Base-by-base conservation (phyloP, 805 yeast genomes). In the Starmerella cellae region DNA sequence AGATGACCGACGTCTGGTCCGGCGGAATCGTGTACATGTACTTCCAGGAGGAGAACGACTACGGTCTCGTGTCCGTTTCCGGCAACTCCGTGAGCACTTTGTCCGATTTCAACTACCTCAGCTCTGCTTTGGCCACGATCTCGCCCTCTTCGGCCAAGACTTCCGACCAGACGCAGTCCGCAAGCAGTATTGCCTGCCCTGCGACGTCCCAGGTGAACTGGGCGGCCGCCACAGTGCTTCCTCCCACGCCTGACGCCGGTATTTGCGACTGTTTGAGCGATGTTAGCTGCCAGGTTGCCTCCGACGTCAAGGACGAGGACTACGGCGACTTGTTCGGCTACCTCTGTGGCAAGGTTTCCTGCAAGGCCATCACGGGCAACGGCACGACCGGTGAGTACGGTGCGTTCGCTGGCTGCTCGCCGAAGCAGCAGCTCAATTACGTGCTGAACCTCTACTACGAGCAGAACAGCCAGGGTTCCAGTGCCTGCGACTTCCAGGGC, bases 1-100 rank as follows among this genome's bases (percentile, higher is more conserved):
- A 81, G 22, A 83, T 83, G 94, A 79, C 91, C 38, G 81, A 74
- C 55, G 87, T 83, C 40, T 84, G 93, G 91, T 82, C 93, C 33
- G 95, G 95, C 59, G 95, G 95, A 63, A 81, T 83, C 54, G 88
- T 82, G 41, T 83, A 84, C 71, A 82, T 82, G 91, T 83, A 82
- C 66, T 81, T 78, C 60, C 75, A 84, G 67, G 95, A 83, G 64
- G 77, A 63, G 37, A 84, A 84, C 64, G 61, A 81, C 52, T 83
- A 82, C 59, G 95, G 95, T 47, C 70, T 83, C 47, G 93, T 83
- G 21, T 56, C 77, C 26, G 64, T 79, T 38, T 63, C 64, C 35
- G 70, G 64, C 55, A 54, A 51, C 38, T 47, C 57, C 13, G 84
- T 80, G 41, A 62, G 68, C 20, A 80, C 87, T 5, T 58, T 79